phyloP scores from a whole-genome alignment of 805 yeast genomes.

The Wickerhamiella hasegawae region DNA sequence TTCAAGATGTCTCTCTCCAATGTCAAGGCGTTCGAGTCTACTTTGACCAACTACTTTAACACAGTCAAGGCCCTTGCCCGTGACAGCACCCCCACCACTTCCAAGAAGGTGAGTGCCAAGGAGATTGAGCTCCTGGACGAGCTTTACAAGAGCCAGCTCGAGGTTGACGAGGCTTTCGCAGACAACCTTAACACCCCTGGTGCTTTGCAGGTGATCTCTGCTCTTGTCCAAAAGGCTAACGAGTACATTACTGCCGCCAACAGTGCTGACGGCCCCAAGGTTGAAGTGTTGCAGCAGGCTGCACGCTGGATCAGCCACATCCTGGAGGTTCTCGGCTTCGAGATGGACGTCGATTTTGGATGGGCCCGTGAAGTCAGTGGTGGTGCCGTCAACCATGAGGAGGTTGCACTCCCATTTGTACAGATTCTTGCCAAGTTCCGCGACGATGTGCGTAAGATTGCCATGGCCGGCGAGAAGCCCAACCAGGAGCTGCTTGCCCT shows the following conservation, averaged over 20 bases:
- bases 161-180: slow-evolving; percentile 64
- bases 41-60: slow-evolving; percentile 69
- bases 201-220: slow-evolving; percentile 49
- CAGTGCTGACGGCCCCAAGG: slow-evolving; percentile 33
- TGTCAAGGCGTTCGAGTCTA: slow-evolving; percentile 58
- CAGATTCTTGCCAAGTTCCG: slow-evolving; percentile 65
- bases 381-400: slow-evolving; percentile 32
- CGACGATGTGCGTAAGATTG: slow-evolving; percentile 60
- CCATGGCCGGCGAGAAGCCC: slow-evolving; percentile 37
- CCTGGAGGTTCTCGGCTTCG: slow-evolving; percentile 60
- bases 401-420: slow-evolving; percentile 61
- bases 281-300: slow-evolving; percentile 50
- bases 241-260: slow-evolving; percentile 42
- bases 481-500: slow-evolving; percentile 42
- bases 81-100: slow-evolving; percentile 41
- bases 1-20: slow-evolving; percentile 73
- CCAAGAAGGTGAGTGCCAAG: slow-evolving; percentile 39
- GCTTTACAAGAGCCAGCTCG: slow-evolving; percentile 35
- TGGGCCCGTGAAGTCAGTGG: slow-evolving; percentile 34
- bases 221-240: slow-evolving; percentile 55
- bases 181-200: slow-evolving; percentile 75
- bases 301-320: slow-evolving; percentile 59
- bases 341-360: slow-evolving; percentile 49
- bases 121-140: slow-evolving; percentile 43
- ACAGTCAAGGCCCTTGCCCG: slow-evolving; percentile 66